Evolutionary conservation across 169 alveolate genomes (phyloP).

Genomic region (Cryptosporidium sp.): DNA sequence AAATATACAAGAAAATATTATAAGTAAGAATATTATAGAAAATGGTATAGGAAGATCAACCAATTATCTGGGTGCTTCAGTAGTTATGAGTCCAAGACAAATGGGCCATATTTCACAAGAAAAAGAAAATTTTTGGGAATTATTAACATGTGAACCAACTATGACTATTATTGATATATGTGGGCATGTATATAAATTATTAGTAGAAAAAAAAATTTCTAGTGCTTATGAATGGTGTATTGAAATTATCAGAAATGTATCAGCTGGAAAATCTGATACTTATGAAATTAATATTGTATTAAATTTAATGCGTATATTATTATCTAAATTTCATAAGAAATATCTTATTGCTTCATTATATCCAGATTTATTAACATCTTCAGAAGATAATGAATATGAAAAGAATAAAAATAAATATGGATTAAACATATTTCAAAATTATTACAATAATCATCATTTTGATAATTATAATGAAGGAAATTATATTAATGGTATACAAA

Average conservation of each 20-base stretch:
- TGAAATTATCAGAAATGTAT: conserved; percentile 17
- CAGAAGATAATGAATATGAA: background rate
- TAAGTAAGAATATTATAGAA: conserved; percentile 48
- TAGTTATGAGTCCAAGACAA: conserved; percentile 75
- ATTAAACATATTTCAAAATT: conserved; percentile 27
- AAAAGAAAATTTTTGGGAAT: conserved; percentile 58
- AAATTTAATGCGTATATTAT: conserved; percentile 51
- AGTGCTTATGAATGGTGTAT: conserved; percentile 76
- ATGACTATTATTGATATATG: conserved; percentile 63
- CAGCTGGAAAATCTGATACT: conserved; percentile 53
- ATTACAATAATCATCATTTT: background rate
- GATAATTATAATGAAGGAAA: conserved; percentile 4
- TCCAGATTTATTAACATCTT: conserved; percentile 30
- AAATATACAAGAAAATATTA: conserved; percentile 47
- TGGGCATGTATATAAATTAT: conserved; percentile 25
- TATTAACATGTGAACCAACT: conserved; percentile 60
- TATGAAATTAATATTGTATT: conserved; percentile 39
- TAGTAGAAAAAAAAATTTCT: conserved; percentile 36
- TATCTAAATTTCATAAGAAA: conserved; percentile 69
- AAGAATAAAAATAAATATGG: conserved; percentile 54
- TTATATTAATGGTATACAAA: background rate
- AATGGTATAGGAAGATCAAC: conserved; percentile 44
- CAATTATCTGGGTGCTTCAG: conserved; percentile 41
- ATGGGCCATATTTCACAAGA: conserved; percentile 76
- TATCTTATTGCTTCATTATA: conserved; percentile 36